These are phyloP conservation scores for Corynespora cassiicola DNA, from an alignment of 2,329 filamentous ascomycete genomes.

Conservation along the genomic window DNA sequence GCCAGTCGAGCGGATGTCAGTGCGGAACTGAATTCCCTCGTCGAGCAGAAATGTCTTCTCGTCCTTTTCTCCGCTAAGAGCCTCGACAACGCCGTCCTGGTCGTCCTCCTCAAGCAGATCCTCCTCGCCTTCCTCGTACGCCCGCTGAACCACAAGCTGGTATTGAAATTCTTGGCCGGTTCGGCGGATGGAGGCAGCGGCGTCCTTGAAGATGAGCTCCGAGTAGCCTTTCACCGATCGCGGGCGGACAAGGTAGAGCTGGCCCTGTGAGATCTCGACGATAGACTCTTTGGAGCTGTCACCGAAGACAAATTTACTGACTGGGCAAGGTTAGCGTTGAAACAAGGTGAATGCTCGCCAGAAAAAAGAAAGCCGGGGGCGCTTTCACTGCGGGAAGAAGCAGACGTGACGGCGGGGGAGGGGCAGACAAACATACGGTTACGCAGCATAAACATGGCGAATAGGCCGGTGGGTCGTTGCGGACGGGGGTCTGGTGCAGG, in stretches of 20 bases:
- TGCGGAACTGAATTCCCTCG: conserved; percentile 85
- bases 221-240: conserved; percentile 97
- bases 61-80: conserved; percentile 82
- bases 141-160: conserved; percentile 93
- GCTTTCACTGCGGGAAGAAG: no score
- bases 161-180: conserved; percentile 97
- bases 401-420: conserved; percentile 41
- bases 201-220: conserved; percentile 98
- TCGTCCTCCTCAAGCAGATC: conserved; percentile 90
- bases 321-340: conserved; percentile 56
- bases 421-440: conserved; percentile 44
- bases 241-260: conserved; percentile 95
- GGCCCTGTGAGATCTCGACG: conserved; percentile 92
- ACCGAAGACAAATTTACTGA: conserved; percentile 90
- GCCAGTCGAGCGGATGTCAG: conserved; percentile 78
- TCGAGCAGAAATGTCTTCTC: conserved; percentile 98
- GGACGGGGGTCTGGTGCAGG: conserved; percentile 9
- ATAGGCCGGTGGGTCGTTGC: conserved; percentile 6
- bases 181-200: conserved; percentile 86
- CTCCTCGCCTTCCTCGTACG: conserved; percentile 97
- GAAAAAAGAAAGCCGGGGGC: no score
- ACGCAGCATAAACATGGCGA: conserved; percentile 49
- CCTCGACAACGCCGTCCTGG: conserved; percentile 78
- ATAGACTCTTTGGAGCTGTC: conserved; percentile 90
- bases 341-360: conserved; percentile 8